Base-by-base conservation (phyloP, 1,284 basidiomycete species). In the Rhodotorula sp. region DNA sequence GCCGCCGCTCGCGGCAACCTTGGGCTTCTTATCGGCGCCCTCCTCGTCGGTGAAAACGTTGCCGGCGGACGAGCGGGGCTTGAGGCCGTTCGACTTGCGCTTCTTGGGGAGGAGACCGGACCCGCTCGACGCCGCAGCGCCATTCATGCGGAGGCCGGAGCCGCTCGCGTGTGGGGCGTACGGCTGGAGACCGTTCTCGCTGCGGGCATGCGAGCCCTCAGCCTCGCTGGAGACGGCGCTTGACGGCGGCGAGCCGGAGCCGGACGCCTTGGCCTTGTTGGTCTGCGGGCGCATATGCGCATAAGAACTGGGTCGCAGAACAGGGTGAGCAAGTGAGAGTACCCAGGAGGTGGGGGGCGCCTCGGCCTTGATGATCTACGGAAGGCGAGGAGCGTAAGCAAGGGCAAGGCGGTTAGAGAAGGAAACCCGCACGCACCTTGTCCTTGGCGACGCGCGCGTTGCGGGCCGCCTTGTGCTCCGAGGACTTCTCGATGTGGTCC, bases 1-100 rank as follows among this genome's bases (percentile, higher is more conserved):
- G 32, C 19, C 39, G 36, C 60, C 62, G 46, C 21, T 44, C 9
- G 44, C 19, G 44, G 10, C 44, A 17, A 72, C 36, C 51, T 58
- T 60, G 37, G 62, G 66, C 64, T 67, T 67, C 69, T 70, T 70
- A 60, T 66, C 66, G 46, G n/a, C 53, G 44, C 12, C 55, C 21
- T 25, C 61, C 29, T 63, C 67, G 39, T 70, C 64, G 46, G 53
- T 27, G 51, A 56, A 53, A 37, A 73, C 21, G 17, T 15, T 44
- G 6, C 66, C 62, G 22, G 62, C 58, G 6, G 70, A 67, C 21
- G 61, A 64, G 50, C 54, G 56, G 1, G n/a, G 12, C 15, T 44
- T 9, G 32, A 58, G 29, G 4, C 29, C 51, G 55, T 67, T 48
- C 9, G 63, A 64, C n/a, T 41, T 41, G 54, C 65, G 71, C 60